These are phyloP conservation scores for Sanghuangporus baumii DNA, from an alignment of 1,284 basidiomycete species.

Conservation along the genomic window DNA sequence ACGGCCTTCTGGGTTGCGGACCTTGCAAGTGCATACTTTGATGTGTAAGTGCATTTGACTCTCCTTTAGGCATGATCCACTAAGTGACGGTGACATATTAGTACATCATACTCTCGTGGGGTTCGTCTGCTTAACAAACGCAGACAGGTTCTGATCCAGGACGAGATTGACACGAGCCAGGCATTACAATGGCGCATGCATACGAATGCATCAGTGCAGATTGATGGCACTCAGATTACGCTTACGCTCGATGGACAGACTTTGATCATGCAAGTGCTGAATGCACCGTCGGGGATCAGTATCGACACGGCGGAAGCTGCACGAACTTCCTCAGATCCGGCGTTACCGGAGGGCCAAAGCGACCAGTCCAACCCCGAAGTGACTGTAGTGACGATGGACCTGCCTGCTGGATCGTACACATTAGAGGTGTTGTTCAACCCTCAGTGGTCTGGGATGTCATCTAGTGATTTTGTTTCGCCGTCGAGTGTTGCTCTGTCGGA, in stretches of 20 bases:
- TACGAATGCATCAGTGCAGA: conserved; percentile 72
- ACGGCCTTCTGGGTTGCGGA: conserved; percentile 84
- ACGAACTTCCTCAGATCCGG: conserved; percentile 57
- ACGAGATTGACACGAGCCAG: conserved; percentile 65
- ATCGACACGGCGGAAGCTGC: conserved; percentile 45
- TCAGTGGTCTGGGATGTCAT: conserved; percentile 64
- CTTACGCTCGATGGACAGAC: conserved; percentile 43
- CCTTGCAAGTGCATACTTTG: conserved; percentile 76
- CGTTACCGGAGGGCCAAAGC: conserved; percentile 44
- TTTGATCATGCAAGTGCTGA: conserved; percentile 46
- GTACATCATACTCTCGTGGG: conserved; percentile 76
- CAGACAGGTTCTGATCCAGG: conserved; percentile 87
- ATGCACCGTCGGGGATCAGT: conserved; percentile 52
- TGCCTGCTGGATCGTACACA: conserved; percentile 67
- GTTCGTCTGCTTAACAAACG: conserved; percentile 84
- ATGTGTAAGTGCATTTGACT: conserved; percentile 45
- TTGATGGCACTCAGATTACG: conserved; percentile 55
- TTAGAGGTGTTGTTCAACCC: conserved; percentile 83
- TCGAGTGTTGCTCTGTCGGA: conserved; percentile 54
- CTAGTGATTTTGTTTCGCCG: conserved; percentile 61
- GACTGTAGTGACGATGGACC: conserved; percentile 71
- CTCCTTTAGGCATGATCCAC: conserved; percentile 6
- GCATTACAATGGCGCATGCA: conserved; percentile 90
- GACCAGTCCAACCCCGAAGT: conserved; percentile 80
- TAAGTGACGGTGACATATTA: conserved; percentile 5